Evolutionary conservation across 352 stramenopile species (phyloP), one percentile per base, ranked within the genome.

Genomic region (Phytophthora boehmeriae): DNA sequence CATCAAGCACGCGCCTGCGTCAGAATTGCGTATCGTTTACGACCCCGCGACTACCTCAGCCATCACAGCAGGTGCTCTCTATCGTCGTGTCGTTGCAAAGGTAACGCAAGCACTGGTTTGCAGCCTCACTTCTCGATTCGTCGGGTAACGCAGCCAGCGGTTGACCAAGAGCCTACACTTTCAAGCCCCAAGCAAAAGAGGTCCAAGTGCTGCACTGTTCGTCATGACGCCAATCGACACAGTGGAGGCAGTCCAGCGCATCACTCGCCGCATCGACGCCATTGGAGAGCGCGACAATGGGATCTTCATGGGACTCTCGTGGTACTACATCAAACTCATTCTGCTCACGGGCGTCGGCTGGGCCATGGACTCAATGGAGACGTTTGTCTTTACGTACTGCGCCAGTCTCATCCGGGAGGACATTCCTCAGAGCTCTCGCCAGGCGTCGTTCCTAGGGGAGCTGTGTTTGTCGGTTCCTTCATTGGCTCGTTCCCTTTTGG

Each of bases 291-390:
- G 76, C 49, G 54, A 78, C 56, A 46, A 46, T 17, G 74, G 77
- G 39, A 34, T 86, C 28, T 54, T 75, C 55, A 73, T 88, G 51
- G 76, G 80, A 0, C 76, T 92, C 30, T 89, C 80, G 47, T 86
- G 68, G 71, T 90, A 76, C 60, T 90, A 92, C 69, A 81, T 86
- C 50, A 70, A 70, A 32, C 67, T 92, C 27, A 86, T 90, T 55
- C 52, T 88, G 35, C 68, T 90, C 28, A 80, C 80, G 16, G 83
- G 83, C 32, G 51, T 90, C 32, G 75, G 77, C 51, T 92, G 83
- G 83, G 83, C 83, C 46, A 86, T 92, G 63, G 75, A 92, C 60
- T 80, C 83, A 38, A 89, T 88, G 76, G 80, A 90, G 63, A 89
- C 75, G 22, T 86, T 90, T 47, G 49, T 91, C 44, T 89, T 91